A percentile compares a stretch with the other conserved stretches of the same genome.
phyloP scores from a whole-genome alignment of 192 early-diverging fungal genomes.

The Backusella psychrophila region DNA sequence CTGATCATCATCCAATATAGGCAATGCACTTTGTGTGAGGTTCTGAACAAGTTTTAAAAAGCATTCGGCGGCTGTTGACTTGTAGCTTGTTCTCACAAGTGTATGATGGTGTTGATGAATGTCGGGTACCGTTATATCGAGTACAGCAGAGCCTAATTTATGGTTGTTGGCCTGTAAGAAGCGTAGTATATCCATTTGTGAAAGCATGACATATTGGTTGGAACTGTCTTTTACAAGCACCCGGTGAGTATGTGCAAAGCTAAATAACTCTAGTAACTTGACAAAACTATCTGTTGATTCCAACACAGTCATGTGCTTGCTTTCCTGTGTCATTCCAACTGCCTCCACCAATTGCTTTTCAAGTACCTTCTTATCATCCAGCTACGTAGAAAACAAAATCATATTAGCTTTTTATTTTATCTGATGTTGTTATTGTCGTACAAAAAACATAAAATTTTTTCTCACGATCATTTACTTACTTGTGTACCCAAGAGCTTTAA shows the following conservation, averaged over 20 bases:
- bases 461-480: conserved; percentile 24
- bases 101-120: conserved; percentile 5
- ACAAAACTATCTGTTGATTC: conserved; percentile 6
- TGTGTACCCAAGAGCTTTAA: conserved; percentile 42
- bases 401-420: not conserved
- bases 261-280: conserved; percentile 1
- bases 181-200: conserved; percentile 53
- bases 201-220: conserved; percentile 35
- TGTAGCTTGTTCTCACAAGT: conserved; percentile 33
- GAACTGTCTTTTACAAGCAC: conserved; percentile 42
- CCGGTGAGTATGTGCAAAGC: conserved; percentile 38
- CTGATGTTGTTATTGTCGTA: not conserved
- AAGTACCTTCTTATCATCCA: conserved; percentile 3
- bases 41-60: conserved; percentile 43
- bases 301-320: conserved; percentile 11
- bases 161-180: conserved; percentile 53
- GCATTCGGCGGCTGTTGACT: conserved; percentile 40
- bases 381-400: not conserved
- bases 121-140: conserved; percentile 36
- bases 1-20: conserved; percentile 57
- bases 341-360: conserved; percentile 16
- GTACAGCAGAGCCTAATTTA: conserved; percentile 39
- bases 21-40: conserved; percentile 52
- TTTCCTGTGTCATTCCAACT: conserved; percentile 23
- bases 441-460: not conserved